Evolutionary conservation across 768 basidiomycete genomes (phyloP).

Genomic region (Tulasnella sp.): DNA sequence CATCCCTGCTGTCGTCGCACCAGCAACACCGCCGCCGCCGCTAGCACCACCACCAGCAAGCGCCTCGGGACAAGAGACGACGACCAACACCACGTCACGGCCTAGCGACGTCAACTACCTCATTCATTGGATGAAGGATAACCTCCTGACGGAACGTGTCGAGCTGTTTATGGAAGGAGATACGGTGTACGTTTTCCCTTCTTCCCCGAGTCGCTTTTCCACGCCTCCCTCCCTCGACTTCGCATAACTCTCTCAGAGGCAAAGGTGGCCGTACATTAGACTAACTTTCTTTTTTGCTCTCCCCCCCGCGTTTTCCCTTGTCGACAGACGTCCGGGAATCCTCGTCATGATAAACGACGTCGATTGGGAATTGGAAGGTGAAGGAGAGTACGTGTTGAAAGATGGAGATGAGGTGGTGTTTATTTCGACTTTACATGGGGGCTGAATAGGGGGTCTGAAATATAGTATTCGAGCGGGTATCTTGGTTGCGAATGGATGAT

Average conservation of each 20-base stretch:
- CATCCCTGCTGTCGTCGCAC: too few relatives aligned
- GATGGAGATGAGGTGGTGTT: constrained; percentile 87
- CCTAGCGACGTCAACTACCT: constrained; percentile 65
- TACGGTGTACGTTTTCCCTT: constrained; percentile 59
- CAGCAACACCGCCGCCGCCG: constrained; percentile 27
- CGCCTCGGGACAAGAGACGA: constrained; percentile 9
- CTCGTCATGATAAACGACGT: constrained; percentile 94
- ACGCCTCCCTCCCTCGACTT: too few relatives aligned
- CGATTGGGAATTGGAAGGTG: constrained; percentile 97
- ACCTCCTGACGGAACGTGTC: constrained; percentile 71
- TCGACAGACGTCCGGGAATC: constrained; percentile 81
- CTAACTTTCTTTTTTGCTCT: neutral
- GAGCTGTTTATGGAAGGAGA: constrained; percentile 85
- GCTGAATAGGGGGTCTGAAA: too few relatives aligned
- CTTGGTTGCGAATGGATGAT: too few relatives aligned
- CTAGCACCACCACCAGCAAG: constrained; percentile 23
- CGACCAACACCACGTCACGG: constrained; percentile 28
- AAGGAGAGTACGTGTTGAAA: constrained; percentile 73
- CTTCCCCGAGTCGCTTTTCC: neutral
- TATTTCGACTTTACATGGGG: constrained; percentile 93
- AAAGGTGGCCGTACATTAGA: too few relatives aligned
- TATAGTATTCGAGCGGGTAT: too few relatives aligned
- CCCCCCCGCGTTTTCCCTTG: neutral
- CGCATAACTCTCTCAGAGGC: too few relatives aligned
- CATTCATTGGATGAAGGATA: constrained; percentile 66